These are phyloP conservation scores for Thalassiosira oceanica DNA, from an alignment of 352 stramenopile species.

Conservation along the genomic window DNA sequence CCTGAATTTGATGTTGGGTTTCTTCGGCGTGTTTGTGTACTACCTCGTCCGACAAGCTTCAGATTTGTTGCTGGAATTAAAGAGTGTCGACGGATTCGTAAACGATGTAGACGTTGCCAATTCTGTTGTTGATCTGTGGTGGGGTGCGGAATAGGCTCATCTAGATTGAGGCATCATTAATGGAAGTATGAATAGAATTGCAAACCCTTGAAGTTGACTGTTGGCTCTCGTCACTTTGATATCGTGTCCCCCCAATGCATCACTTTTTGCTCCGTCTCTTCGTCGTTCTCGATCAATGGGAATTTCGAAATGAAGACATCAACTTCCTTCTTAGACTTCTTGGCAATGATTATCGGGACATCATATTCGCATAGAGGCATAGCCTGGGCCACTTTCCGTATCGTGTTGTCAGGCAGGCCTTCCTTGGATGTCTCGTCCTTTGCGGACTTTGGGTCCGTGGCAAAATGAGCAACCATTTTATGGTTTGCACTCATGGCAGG, in stretches of 20 bases:
- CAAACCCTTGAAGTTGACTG: not conserved
- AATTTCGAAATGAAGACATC: slow-evolving; percentile 27
- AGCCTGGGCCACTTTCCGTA: slow-evolving; percentile 22
- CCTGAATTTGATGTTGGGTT: slow-evolving; percentile 38
- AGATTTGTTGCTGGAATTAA: too few species aligned
- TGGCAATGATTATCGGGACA: slow-evolving; percentile 10
- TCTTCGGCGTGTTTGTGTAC: slow-evolving; percentile 23
- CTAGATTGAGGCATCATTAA: too few species aligned
- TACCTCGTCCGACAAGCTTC: slow-evolving; percentile 21
- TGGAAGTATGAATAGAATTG: too few species aligned
- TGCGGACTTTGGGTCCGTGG: slow-evolving; percentile 32
- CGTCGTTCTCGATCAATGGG: slow-evolving; percentile 18
- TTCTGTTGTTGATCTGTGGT: slow-evolving; percentile 8
- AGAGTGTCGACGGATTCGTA: too few species aligned
- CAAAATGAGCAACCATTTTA: slow-evolving; percentile 36
- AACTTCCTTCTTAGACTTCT: slow-evolving; percentile 23
- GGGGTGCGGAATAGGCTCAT: too few species aligned
- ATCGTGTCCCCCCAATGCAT: slow-evolving; percentile 48
- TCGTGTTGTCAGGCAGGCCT: slow-evolving; percentile 22
- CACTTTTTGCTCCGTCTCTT: slow-evolving; percentile 20
- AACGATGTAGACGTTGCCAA: not conserved
- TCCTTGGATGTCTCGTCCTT: slow-evolving; percentile 11
- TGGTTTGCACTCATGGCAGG: slow-evolving; percentile 28
- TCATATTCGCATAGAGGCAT: slow-evolving; percentile 38
- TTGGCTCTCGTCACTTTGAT: slow-evolving; percentile 1